Base-by-base conservation (phyloP, 495 filamentous ascomycete genomes). In the Penicillium tannophilum region DNA sequence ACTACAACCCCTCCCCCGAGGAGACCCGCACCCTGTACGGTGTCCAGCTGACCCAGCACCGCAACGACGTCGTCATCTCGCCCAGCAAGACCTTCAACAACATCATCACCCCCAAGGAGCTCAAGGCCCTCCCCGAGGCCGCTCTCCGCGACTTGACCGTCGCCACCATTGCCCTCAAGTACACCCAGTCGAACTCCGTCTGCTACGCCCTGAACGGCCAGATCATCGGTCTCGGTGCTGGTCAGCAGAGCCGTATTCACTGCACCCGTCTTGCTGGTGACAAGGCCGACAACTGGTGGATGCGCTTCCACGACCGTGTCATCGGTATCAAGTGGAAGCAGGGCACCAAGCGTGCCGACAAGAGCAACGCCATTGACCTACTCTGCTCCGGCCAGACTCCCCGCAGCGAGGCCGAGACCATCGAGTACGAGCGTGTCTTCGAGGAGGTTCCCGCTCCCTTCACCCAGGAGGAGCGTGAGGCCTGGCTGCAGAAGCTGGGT, bases 241-340 rank as follows among this genome's bases (percentile, higher is more conserved):
- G 94, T 52, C 94, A 98, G 76, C 94, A 98, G 78, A 93, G 90
- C 59, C 87, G 94, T 63, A 98, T 98, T 65, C 95, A 98, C 82
- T 98, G 95, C 82, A 98, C 94, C 26, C 88, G 94, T 60, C 84
- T 98, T 43, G 94, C 94, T n/a, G 94, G 95, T 61, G 94, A 97
- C 79, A 98, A 98, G 81, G 91, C 92, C 49, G 94, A 98, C 75
- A 96, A 93, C 81, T 98, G 94, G 94, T 98, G 94, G 94, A 87
- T 98, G 78, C 88, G 94, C 64, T 97, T 97, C 84, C 89, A 96
- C 79, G 88, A 91, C 52, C 89, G 90, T 36, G 86, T 92, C 7
- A 80, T 97, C 33, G 81, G 82, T 68, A 86, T 98, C 73, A 91
- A 93, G 79, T 98, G 90, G 89, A 97, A 96, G 85, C 91, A 93